Evolutionary conservation across 2,329 filamentous ascomycete species (phyloP).

Genomic region (Cladosporium velox): DNA sequence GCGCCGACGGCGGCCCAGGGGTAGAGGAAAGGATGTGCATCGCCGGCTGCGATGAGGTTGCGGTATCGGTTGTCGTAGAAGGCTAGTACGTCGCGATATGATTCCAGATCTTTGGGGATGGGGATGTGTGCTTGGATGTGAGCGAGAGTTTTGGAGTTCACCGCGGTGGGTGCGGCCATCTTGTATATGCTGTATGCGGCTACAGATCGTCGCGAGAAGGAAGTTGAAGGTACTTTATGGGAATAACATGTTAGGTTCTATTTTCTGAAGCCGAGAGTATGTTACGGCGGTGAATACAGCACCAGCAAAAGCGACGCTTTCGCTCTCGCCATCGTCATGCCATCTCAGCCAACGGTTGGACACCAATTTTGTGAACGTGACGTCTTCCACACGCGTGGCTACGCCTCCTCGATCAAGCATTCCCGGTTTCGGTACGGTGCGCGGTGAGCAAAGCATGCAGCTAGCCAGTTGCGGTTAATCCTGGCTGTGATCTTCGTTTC

Average conservation of each 20-base stretch:
- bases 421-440: conserved; percentile 2
- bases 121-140: conserved; percentile 5
- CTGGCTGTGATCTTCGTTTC: background rate
- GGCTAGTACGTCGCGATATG: conserved; percentile 11
- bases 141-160: background rate
- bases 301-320: background rate
- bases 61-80: conserved; percentile 45
- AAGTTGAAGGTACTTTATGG: background rate
- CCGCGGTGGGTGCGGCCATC: conserved; percentile 1
- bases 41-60: conserved; percentile 40
- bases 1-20: conserved; percentile 46
- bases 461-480: conserved; percentile 6
- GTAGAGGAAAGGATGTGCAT: conserved; percentile 47
- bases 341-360: conserved; percentile 11
- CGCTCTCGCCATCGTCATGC: conserved; percentile 10
- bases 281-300: background rate
- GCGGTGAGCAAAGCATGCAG: background rate
- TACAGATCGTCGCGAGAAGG: background rate
- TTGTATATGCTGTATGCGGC: background rate
- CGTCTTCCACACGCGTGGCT: conserved; percentile 6
- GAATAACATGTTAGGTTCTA: background rate
- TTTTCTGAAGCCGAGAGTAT: no score
- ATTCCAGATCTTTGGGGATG: conserved; percentile 1
- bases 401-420: conserved; percentile 1
- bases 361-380: conserved; percentile 13